Percentiles rank a stretch among this genome's conserved stretches.
Evolutionary conservation across 1,284 basidiomycete species (phyloP).

Genomic region (Agaricales sp.): DNA sequence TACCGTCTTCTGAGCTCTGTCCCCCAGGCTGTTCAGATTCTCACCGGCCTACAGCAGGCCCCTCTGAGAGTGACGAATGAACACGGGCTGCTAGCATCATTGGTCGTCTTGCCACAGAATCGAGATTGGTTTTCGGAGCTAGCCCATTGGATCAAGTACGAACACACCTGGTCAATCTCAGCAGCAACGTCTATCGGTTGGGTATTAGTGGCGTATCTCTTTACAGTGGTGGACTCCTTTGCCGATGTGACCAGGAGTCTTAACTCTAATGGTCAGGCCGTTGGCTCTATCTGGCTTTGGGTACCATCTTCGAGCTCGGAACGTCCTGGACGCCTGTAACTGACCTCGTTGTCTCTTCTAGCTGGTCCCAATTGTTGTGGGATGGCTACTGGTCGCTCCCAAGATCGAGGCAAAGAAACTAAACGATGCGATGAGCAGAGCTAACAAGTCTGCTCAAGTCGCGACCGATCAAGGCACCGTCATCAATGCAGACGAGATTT

Average conservation of each 20-base stretch:
- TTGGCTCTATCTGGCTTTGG: slow-evolving; percentile 24
- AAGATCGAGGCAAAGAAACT: slow-evolving; percentile 20
- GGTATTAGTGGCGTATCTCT: slow-evolving; percentile 24
- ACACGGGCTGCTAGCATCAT: slow-evolving; percentile 20
- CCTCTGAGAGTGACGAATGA: slow-evolving; percentile 18
- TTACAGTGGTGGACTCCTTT: slow-evolving; percentile 21
- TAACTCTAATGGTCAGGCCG: slow-evolving; percentile 17
- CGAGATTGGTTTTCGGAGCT: slow-evolving; percentile 24
- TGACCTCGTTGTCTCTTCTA: not conserved
- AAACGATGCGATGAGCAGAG: slow-evolving; percentile 13
- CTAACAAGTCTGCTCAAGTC: slow-evolving; percentile 13
- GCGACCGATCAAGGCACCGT: slow-evolving; percentile 2
- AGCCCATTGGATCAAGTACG: slow-evolving; percentile 2
- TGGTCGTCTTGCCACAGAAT: slow-evolving; percentile 25
- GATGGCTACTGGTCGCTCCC: slow-evolving; percentile 23
- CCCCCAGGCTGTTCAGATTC: slow-evolving; percentile 17
- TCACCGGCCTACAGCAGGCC: slow-evolving; percentile 26
- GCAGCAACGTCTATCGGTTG: slow-evolving; percentile 21
- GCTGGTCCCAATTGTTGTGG: slow-evolving; percentile 22
- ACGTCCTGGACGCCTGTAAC: too few species aligned
- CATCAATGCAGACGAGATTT: not conserved
- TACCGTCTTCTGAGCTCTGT: slow-evolving; percentile 20
- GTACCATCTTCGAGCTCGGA: too few species aligned
- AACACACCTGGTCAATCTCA: slow-evolving; percentile 22
- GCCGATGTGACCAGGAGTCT: slow-evolving; percentile 11